Base-by-base conservation (phyloP, 2,329 filamentous ascomycete species). In the Pseudopyricularia javanii region DNA sequence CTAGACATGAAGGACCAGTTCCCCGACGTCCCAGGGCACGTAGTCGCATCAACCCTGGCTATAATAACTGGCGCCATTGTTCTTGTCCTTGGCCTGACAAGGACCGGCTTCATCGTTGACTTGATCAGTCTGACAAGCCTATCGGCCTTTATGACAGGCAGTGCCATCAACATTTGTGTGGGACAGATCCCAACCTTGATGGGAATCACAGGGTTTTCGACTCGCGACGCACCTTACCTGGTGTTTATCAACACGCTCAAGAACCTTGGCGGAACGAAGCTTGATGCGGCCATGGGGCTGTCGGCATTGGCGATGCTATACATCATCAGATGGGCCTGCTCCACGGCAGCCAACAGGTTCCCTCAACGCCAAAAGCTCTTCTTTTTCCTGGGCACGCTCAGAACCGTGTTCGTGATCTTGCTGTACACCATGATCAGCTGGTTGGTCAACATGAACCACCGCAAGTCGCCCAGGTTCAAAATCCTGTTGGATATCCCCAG, bases 111-210 rank as follows among this genome's bases (percentile, higher is more conserved):
- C 82, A 83, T 97, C 50, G 90, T 96, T 49, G 90, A 97, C 59
- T 79, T 96, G 62, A 96, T 97, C 61, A 88, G 93, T 1, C 80
- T 96, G 53, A 84, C 89, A 1, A 88, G 91, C 0, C 88, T 97
- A 52, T 91, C 88, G 0, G 90, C 93, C 3, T 97, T 95, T 73
- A 96, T 97, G 87, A 97, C 93, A 0, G 91, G 91, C 2, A 95
- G 91, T 5, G 90, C 91, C 52, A 78, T 98, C 66, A 95, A 80
- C 61, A 97, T 98, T 63, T 83, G 80, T 15, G 78, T 82, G 24
- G 91, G 93, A 33, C 93, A 98, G 67, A 75, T 96, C 5, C 85
- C 88, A 1, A 77, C 78, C 2, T 71, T 97, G 66, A 79, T 98
- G 71, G 93, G 93, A 7, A 83, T 95, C 62, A 75, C 74, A 1